These are phyloP conservation scores for Litchi chinensis DNA, from an alignment of 345 rosid genomes.

Conservation along the genomic window DNA sequence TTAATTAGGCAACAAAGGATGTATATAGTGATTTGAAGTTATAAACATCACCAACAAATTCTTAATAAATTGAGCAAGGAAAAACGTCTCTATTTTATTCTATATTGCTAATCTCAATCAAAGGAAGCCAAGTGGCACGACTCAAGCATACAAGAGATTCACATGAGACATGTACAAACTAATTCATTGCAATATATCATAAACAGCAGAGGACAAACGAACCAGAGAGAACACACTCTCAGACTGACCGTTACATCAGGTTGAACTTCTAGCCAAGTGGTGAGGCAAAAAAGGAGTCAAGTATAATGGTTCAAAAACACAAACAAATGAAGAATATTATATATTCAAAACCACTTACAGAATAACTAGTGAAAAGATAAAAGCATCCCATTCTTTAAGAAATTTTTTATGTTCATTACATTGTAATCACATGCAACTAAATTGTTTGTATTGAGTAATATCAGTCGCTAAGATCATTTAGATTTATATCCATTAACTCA, in stretches of 20 bases:
- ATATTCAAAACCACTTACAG: not conserved
- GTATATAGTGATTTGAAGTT: not conserved
- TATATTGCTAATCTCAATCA: not conserved
- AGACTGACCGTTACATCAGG: not conserved
- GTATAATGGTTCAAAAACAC: not conserved
- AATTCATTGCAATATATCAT: constrained; percentile 1
- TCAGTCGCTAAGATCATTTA: not conserved
- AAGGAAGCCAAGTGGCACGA: not conserved
- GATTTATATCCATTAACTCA: too few relatives aligned
- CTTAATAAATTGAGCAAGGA: not conserved
- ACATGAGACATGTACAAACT: not conserved
- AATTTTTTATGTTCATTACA: not conserved
- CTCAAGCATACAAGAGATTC: not conserved
- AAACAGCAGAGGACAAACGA: not conserved
- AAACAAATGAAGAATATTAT: not conserved
- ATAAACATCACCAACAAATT: not conserved
- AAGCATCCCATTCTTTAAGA: not conserved
- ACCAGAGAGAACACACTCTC: not conserved
- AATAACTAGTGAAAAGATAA: not conserved
- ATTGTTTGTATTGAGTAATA: not conserved
- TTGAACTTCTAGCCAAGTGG: not conserved
- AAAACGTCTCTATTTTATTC: not conserved
- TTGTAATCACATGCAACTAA: not conserved
- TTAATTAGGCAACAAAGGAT: constrained; percentile 12
- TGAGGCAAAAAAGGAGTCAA: not conserved